Percentiles rank a stretch among this genome's conserved stretches.
Conservation (phyloP, 352 stramenopile genomes). For the Phytophthora tubulina region DNA sequence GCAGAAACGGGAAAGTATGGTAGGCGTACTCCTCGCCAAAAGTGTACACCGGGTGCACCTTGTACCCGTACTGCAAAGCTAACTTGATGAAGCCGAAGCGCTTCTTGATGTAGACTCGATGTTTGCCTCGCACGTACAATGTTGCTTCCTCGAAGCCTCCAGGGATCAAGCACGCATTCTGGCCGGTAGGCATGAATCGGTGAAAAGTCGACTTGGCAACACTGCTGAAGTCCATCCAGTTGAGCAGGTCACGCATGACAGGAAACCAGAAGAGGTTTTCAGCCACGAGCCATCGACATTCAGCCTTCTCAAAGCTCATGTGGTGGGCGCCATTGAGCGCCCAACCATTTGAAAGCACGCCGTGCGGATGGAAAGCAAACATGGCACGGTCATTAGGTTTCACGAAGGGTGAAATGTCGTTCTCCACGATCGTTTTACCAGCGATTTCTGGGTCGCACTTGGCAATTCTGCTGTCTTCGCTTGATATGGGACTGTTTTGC, state of each 20-base stretch:
- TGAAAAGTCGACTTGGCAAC: conserved; percentile 59
- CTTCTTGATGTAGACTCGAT: conserved; percentile 93
- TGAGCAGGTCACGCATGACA: conserved; percentile 60
- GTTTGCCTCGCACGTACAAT: conserved; percentile 73
- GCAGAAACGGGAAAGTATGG: conserved; percentile 81
- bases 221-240: conserved; percentile 64
- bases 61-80: conserved; percentile 90
- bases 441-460: conserved; percentile 7
- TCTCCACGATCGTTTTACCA: conserved; percentile 18
- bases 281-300: conserved; percentile 72
- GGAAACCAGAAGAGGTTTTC: conserved; percentile 75
- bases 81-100: conserved; percentile 94
- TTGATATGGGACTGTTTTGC: conserved; percentile 13
- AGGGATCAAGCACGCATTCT: conserved; percentile 84
- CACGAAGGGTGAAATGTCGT: conserved; percentile 16
- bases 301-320: conserved; percentile 50
- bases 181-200: conserved; percentile 47
- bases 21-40: conserved; percentile 93
- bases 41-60: conserved; percentile 89
- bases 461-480: not conserved
- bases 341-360: conserved; percentile 63
- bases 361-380: conserved; percentile 72
- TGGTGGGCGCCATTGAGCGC: conserved; percentile 63
- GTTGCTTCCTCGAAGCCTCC: conserved; percentile 96
- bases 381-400: conserved; percentile 28